Evolutionary conservation across 2,329 filamentous ascomycete species (phyloP).

Genomic region (Helminthosporium solani): DNA sequence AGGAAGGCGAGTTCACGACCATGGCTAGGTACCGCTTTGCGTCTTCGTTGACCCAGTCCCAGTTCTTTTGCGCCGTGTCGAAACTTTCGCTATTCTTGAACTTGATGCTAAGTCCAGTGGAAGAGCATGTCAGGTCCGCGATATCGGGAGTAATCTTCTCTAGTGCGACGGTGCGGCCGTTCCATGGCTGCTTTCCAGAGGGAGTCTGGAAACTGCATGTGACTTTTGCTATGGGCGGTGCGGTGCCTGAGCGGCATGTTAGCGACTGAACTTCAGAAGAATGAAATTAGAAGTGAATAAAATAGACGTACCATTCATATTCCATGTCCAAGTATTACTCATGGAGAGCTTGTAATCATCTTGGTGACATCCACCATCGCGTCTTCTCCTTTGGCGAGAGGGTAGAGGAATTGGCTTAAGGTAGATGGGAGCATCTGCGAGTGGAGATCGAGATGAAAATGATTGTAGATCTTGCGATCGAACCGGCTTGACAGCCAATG

Average conservation of each 20-base stretch:
- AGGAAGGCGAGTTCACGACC: conserved; percentile 1
- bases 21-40: conserved; percentile 1
- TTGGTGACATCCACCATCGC: too few species aligned
- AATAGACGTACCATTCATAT: too few species aligned
- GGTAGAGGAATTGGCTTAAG: not conserved
- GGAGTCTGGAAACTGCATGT: conserved; percentile 1
- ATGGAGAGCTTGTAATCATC: too few species aligned
- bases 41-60: conserved; percentile 4
- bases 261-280: not conserved
- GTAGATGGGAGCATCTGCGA: not conserved
- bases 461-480: not conserved
- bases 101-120: not conserved
- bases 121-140: not conserved
- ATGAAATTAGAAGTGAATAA: not conserved
- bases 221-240: conserved; percentile 1
- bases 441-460: not conserved
- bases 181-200: conserved; percentile 1
- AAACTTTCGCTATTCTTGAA: not conserved
- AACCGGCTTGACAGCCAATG: not conserved
- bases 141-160: not conserved
- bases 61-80: not conserved
- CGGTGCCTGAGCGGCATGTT: not conserved
- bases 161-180: conserved; percentile 1
- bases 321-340: too few species aligned
- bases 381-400: too few species aligned